Base-by-base conservation (phyloP, 257 asterid genomes). In the Anisodus acutangulus region DNA sequence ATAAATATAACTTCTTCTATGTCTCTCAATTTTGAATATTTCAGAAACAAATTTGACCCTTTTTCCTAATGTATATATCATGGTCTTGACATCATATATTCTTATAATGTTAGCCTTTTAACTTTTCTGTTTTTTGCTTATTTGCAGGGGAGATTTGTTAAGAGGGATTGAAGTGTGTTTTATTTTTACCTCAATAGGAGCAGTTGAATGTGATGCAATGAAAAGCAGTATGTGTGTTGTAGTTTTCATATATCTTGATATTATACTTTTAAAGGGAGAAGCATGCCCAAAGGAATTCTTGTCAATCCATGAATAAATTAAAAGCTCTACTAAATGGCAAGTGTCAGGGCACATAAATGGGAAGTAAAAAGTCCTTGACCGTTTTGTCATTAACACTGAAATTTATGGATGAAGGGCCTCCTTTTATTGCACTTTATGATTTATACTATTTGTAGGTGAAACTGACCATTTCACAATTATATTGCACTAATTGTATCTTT, bases 71-170 rank as follows among this genome's bases (percentile, higher is more conserved):
- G 37, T 35, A 54, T 11, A 45, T 54, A 37, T 12, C 19, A 51
- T 7, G 81, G 8, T 7, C 37, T 26, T 53, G 66, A 66, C 15
- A 31, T 8, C 4, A 58, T 7, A 17, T 4, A 64, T 10, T 26
- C 4, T 64, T 10, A 26, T 64, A 31, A n/a, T 57, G 19, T 22
- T 22, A 22, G 39, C 1, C 16, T 64, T 59, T 64, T 64, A 64
- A 64, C 9, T 4, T 5, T 26, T 45, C 8, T 6, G 4, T 7
- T 6, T 17, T 15, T 84, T 83, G 7, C 8, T 39, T 1, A 64
- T 89, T 85, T 88, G 86, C 92, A 95, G 99, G 99, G 99, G 51
- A 91, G 98, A 85, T 95, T 95, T 83, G 98, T 95, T 80, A 95
- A 92, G 91, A 93, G 93, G 85, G 84, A 81, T 88, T 94, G 91